Percentiles rank a stretch among this genome's conserved stretches.
phyloP scores from a whole-genome alignment of 495 filamentous ascomycete genomes.

The Chaetomium tenue region DNA sequence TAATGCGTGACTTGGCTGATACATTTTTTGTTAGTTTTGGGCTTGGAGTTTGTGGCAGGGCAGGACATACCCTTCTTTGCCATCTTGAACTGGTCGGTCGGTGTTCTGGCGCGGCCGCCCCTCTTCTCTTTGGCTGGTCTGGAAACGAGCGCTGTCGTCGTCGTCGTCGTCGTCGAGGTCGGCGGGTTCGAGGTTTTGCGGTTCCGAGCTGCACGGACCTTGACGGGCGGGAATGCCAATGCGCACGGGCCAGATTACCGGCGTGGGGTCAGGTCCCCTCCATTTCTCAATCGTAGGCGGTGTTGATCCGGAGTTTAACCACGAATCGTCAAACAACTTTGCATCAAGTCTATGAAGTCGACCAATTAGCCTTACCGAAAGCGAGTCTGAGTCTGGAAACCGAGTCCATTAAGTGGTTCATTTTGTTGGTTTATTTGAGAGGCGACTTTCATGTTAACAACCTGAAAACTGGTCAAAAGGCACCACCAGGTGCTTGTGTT shows the following conservation, averaged over 20 bases:
- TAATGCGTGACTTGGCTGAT: slow-evolving; percentile 85
- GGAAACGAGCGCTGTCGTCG: not conserved
- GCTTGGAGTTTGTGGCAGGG: not conserved
- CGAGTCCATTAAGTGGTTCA: too few species aligned
- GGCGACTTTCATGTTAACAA: too few species aligned
- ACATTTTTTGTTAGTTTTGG: not conserved
- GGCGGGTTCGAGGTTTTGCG: slow-evolving; percentile 15
- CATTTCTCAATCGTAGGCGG: not conserved
- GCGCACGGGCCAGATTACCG: slow-evolving; percentile 10
- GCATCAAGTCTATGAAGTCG: too few species aligned
- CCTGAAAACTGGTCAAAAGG: too few species aligned
- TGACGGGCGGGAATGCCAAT: not conserved
- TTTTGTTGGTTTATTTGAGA: too few species aligned
- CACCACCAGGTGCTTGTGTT: too few species aligned
- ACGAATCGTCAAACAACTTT: too few species aligned
- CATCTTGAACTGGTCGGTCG: slow-evolving; percentile 38
- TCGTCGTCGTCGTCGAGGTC: slow-evolving; percentile 18
- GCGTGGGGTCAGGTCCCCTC: not conserved
- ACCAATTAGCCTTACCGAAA: too few species aligned
- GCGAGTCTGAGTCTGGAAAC: too few species aligned
- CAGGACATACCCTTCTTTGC: slow-evolving; percentile 52
- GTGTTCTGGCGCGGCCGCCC: not conserved
- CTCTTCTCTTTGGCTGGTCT: not conserved
- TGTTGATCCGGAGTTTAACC: not conserved
- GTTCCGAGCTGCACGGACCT: slow-evolving; percentile 1